A percentile compares a stretch with the other conserved stretches of the same genome.
Conservation (phyloP, 2,329 filamentous ascomycete species). For the Teratosphaeria viscida region DNA sequence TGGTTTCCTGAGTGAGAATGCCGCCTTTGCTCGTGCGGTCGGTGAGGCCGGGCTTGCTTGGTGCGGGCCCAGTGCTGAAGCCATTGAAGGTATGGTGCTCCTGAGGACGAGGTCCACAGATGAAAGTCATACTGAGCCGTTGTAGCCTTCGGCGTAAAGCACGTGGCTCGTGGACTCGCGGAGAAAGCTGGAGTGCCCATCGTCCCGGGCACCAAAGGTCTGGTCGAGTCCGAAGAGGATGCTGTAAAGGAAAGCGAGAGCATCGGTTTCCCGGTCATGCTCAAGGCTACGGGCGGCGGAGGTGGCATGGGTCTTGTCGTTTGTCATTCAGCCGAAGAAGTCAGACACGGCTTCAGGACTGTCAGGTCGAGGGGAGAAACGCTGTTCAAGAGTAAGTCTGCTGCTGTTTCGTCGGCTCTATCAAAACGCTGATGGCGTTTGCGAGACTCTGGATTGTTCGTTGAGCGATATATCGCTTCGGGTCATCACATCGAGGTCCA, state of each 20-base stretch:
- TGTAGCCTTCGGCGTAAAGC: conserved; percentile 46
- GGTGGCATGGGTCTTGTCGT: conserved; percentile 80
- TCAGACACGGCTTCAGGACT: conserved; percentile 46
- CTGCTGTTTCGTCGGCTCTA: no score
- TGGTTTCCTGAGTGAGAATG: conserved; percentile 56
- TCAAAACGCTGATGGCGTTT: background rate
- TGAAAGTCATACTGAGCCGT: background rate
- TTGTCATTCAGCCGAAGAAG: conserved; percentile 57
- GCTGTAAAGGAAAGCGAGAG: conserved; percentile 34
- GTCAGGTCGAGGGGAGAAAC: conserved; percentile 66
- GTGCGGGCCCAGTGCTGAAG: conserved; percentile 46
- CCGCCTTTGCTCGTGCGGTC: conserved; percentile 47
- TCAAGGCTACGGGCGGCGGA: conserved; percentile 50
- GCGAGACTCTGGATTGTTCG: conserved; percentile 61
- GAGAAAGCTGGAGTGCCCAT: conserved; percentile 43
- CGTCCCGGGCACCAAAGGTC: conserved; percentile 43
- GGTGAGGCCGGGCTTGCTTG: conserved; percentile 46
- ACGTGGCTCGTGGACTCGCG: conserved; percentile 46
- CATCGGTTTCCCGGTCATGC: conserved; percentile 43
- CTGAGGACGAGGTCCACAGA: background rate
- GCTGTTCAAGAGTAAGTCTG: conserved; percentile 54
- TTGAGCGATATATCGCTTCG: conserved; percentile 71
- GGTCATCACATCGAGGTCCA: conserved; percentile 85
- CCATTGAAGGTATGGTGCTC: conserved; percentile 31
- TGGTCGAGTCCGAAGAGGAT: conserved; percentile 39